Conservation (phyloP, 352 stramenopile genomes). For the Pythium phragmitis region DNA sequence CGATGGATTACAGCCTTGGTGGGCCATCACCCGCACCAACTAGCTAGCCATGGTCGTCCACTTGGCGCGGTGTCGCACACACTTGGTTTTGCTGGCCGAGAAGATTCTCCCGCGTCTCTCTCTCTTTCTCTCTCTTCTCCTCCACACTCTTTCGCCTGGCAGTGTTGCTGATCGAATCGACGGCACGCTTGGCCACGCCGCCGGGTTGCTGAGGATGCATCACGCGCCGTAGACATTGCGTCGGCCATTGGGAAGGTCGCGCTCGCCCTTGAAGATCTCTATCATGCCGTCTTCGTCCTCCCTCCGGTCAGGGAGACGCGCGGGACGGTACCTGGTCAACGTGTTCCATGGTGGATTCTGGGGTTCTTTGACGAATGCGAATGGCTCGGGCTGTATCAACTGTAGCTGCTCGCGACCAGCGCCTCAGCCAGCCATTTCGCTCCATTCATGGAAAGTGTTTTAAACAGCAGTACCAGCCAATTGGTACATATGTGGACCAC, state of each 20-base stretch:
- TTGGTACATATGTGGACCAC: conserved; percentile 12
- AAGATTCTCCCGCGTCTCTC: not conserved
- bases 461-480: conserved; percentile 14
- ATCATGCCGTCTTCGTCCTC: not conserved
- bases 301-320: conserved; percentile 1
- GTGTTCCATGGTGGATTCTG: conserved; percentile 75
- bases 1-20: conserved; percentile 84
- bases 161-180: conserved; percentile 8
- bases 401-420: not conserved
- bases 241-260: not conserved
- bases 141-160: not conserved
- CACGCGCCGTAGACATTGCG: not conserved
- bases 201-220: no score
- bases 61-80: conserved; percentile 19
- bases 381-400: not conserved
- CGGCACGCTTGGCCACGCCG: no score
- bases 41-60: conserved; percentile 41
- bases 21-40: conserved; percentile 70
- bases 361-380: conserved; percentile 35
- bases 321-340: conserved; percentile 67
- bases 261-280: not conserved
- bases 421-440: conserved; percentile 13
- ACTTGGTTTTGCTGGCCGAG: not conserved
- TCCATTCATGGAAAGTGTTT: conserved; percentile 14
- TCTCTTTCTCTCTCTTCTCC: conserved; percentile 1